phyloP scores from a whole-genome alignment of 805 yeast genomes.

The Metschnikowia vanudenii region DNA sequence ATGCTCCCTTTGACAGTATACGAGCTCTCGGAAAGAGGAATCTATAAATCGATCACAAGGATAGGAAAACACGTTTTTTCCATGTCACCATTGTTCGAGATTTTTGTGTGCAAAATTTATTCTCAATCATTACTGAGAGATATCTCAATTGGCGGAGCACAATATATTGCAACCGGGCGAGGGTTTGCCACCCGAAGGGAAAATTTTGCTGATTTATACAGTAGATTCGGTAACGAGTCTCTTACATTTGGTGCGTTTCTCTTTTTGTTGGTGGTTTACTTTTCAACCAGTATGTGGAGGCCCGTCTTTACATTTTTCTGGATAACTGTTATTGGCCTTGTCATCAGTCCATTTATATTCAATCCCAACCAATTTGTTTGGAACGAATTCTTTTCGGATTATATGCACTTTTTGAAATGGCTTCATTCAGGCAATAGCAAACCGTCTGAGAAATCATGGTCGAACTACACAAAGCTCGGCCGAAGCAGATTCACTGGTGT shows the following conservation, averaged over 20 bases:
- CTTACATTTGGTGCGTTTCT: slow-evolving; percentile 59
- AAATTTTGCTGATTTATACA: slow-evolving; percentile 69
- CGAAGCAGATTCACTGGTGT: slow-evolving; percentile 18
- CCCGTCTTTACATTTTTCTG: slow-evolving; percentile 96
- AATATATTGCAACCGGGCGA: slow-evolving; percentile 83
- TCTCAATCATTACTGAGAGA: slow-evolving; percentile 69
- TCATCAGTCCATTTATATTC: slow-evolving; percentile 90
- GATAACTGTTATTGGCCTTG: slow-evolving; percentile 84
- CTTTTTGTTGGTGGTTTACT: slow-evolving; percentile 14
- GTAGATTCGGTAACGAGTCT: slow-evolving; percentile 80
- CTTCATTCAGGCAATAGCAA: slow-evolving; percentile 33
- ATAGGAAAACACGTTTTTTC: slow-evolving; percentile 67
- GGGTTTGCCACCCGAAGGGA: slow-evolving; percentile 82
- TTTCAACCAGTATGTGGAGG: slow-evolving; percentile 73
- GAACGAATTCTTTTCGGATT: slow-evolving; percentile 94
- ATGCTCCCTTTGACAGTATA: slow-evolving; percentile 76
- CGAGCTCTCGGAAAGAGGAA: slow-evolving; percentile 79
- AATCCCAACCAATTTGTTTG: slow-evolving; percentile 98
- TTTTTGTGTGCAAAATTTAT: slow-evolving; percentile 77
- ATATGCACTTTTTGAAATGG: slow-evolving; percentile 91
- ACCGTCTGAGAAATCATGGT: slow-evolving; percentile 12
- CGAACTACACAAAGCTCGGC: slow-evolving; percentile 13
- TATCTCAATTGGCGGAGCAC: slow-evolving; percentile 81
- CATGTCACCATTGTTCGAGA: slow-evolving; percentile 78
- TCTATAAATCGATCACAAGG: slow-evolving; percentile 71